Evolutionary conservation across 2,329 filamentous ascomycete genomes (phyloP).

Genomic region (Calycina herbarum): DNA sequence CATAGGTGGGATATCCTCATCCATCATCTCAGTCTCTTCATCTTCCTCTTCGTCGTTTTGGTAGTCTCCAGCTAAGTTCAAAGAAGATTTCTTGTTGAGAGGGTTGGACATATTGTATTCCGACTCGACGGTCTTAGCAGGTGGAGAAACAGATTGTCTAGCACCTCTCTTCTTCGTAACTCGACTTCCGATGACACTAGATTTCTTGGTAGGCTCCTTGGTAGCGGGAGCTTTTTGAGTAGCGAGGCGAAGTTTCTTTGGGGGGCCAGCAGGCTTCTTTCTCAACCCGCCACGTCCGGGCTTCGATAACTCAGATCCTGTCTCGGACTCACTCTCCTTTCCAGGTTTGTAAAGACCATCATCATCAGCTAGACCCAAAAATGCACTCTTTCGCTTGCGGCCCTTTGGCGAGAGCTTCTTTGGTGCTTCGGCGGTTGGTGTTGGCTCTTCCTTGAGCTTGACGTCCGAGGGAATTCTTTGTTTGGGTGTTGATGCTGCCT

Average conservation of each 20-base stretch:
- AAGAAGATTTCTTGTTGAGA: constrained; percentile 6
- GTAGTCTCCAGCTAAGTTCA: background rate
- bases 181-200: background rate
- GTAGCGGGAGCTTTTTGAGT: constrained; percentile 4
- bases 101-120: constrained; percentile 1
- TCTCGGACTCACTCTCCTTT: constrained; percentile 21
- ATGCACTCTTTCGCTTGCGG: constrained; percentile 25
- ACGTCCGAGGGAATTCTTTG: constrained; percentile 9
- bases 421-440: constrained; percentile 11
- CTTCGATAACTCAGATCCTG: constrained; percentile 23
- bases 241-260: constrained; percentile 25
- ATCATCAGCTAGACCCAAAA: constrained; percentile 24
- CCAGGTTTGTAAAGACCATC: constrained; percentile 25
- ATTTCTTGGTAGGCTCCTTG: background rate
- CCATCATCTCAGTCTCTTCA: constrained; percentile 17
- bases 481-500: background rate
- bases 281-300: constrained; percentile 10
- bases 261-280: constrained; percentile 18
- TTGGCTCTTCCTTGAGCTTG: constrained; percentile 15
- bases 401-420: constrained; percentile 19
- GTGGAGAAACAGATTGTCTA: constrained; percentile 5
- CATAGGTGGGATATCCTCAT: constrained; percentile 19
- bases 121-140: background rate
- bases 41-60: background rate
- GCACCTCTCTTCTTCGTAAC: background rate